Conservation (phyloP, 1,139 yeast genomes). For the Saccharomycopsis hybrid region DNA sequence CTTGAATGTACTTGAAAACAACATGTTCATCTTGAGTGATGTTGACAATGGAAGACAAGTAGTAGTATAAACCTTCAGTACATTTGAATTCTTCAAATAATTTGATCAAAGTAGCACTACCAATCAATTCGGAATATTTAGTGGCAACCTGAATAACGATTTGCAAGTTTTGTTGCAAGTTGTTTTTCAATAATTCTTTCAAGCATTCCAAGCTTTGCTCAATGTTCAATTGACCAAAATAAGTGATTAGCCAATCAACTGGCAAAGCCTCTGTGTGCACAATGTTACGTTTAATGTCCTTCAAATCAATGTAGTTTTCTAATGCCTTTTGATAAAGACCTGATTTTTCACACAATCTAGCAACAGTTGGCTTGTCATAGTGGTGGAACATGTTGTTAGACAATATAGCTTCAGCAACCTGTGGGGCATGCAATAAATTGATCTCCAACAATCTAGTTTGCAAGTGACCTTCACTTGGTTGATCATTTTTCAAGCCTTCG, state of each 20-base stretch:
- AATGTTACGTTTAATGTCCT: constrained; percentile 91
- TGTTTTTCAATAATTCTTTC: constrained; percentile 75
- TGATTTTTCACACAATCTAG: constrained; percentile 87
- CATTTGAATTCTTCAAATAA: constrained; percentile 91
- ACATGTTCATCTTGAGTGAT: constrained; percentile 92
- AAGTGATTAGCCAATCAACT: constrained; percentile 87
- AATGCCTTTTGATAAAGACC: constrained; percentile 92
- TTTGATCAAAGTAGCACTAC: constrained; percentile 77
- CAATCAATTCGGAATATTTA: constrained; percentile 89
- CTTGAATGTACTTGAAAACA: constrained; percentile 90
- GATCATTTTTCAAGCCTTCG: constrained; percentile 91
- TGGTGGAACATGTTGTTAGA: constrained; percentile 96
- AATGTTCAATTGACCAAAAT: constrained; percentile 90
- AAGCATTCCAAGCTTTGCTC: constrained; percentile 89
- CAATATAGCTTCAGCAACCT: constrained; percentile 97
- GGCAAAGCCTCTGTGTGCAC: constrained; percentile 83
- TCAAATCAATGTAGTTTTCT: constrained; percentile 90
- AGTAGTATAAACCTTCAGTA: constrained; percentile 89
- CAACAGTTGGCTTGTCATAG: constrained; percentile 90
- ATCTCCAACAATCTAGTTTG: constrained; percentile 94
- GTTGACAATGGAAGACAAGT: constrained; percentile 88
- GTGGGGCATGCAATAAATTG: constrained; percentile 93
- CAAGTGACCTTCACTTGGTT: constrained; percentile 91
- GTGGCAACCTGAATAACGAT: constrained; percentile 95
- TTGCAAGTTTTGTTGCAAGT: constrained; percentile 84